Evolutionary conservation across 2,329 filamentous ascomycete species (phyloP).

Genomic region (Didymella exigua): DNA sequence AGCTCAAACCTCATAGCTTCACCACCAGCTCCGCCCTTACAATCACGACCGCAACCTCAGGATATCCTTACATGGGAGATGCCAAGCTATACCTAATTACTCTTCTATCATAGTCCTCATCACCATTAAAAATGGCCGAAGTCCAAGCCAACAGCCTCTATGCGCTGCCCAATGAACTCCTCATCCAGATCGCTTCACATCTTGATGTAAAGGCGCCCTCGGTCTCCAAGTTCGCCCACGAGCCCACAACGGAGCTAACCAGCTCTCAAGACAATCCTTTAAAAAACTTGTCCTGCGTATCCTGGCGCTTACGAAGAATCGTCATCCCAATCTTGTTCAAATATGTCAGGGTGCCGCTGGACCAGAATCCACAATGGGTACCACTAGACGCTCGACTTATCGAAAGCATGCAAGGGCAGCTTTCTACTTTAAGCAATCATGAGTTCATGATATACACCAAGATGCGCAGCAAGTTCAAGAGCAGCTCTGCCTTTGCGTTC

Average conservation of each 20-base stretch:
- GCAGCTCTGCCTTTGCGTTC: constrained; percentile 35
- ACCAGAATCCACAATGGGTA: constrained; percentile 41
- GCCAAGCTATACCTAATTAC: neutral
- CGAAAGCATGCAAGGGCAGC: constrained; percentile 41
- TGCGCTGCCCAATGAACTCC: constrained; percentile 44
- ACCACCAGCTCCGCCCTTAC: neutral
- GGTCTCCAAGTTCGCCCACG: constrained; percentile 38
- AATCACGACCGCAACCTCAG: neutral
- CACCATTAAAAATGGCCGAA: neutral
- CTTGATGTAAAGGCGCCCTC: constrained; percentile 43
- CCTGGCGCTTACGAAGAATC: constrained; percentile 41
- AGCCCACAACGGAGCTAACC: constrained; percentile 39
- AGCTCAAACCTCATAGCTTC: neutral
- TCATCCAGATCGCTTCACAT: constrained; percentile 42
- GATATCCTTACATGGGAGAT: neutral
- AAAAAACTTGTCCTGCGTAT: constrained; percentile 43
- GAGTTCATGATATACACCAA: constrained; percentile 42
- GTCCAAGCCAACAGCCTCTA: constrained; percentile 22
- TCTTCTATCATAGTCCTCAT: neutral
- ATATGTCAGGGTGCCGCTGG: constrained; percentile 35
- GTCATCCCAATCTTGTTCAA: constrained; percentile 42
- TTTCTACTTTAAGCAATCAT: constrained; percentile 40
- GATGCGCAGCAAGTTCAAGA: constrained; percentile 44
- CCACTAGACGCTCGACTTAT: constrained; percentile 42
- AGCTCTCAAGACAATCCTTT: constrained; percentile 28